Evolutionary conservation across 2,329 filamentous ascomycete species (phyloP).

Genomic region (Botrytis aclada): DNA sequence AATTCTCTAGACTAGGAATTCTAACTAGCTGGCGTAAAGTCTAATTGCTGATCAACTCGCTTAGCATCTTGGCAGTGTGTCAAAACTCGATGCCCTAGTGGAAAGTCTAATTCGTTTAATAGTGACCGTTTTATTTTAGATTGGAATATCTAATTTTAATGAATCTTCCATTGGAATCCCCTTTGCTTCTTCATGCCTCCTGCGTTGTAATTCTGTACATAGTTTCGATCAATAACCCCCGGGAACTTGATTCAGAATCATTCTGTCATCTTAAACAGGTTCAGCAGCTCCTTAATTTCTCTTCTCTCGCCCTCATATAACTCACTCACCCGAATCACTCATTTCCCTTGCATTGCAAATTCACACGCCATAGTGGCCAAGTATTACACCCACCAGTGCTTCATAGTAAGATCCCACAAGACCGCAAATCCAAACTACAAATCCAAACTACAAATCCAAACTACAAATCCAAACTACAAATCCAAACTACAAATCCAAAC

Average conservation of each 20-base stretch:
- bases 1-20: neutral
- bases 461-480: fast-evolving
- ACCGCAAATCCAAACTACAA: neutral
- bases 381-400: neutral
- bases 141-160: neutral
- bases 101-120: neutral
- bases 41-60: neutral
- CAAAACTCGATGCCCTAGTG: fast-evolving
- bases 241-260: no score
- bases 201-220: neutral
- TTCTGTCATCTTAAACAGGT: no score
- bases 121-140: no score
- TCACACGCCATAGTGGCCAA: neutral
- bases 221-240: neutral
- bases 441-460: neutral
- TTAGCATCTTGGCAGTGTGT: neutral
- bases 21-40: neutral
- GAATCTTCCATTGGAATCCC: no score
- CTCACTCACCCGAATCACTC: neutral
- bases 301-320: neutral
- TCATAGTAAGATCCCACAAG: neutral
- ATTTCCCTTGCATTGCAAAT: neutral
- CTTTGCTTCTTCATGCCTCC: neutral
- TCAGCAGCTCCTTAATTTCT: neutral
- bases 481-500: neutral